Evolutionary conservation across 2,329 filamentous ascomycete species (phyloP).

Genomic region (Blumeria graminis): DNA sequence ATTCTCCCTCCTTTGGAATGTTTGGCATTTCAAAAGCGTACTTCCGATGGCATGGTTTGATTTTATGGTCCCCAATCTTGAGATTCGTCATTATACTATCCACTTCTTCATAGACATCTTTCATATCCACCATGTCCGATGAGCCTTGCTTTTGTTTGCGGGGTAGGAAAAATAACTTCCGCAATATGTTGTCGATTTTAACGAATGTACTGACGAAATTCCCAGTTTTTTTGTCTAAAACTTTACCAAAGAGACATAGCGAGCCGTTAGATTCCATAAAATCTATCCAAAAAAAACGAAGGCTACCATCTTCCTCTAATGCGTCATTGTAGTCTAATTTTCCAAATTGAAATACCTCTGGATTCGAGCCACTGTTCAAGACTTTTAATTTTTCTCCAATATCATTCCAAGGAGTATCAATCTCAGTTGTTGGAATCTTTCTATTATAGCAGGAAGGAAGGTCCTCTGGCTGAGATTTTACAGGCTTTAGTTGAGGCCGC

Average conservation of each 20-base stretch:
- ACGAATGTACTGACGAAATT: slow-evolving; percentile 78
- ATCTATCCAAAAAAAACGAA: slow-evolving; percentile 93
- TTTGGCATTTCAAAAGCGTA: slow-evolving; percentile 85
- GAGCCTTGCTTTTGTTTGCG: slow-evolving; percentile 49
- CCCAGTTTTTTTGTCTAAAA: slow-evolving; percentile 63
- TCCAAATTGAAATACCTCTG: slow-evolving; percentile 40
- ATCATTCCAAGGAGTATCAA: slow-evolving; percentile 75
- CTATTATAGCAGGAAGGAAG: slow-evolving; percentile 53
- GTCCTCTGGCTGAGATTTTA: slow-evolving; percentile 48
- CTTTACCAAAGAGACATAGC: slow-evolving; percentile 86
- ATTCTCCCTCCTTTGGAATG: slow-evolving; percentile 72
- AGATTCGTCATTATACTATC: slow-evolving; percentile 70
- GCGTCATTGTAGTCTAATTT: slow-evolving; percentile 68
- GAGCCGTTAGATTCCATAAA: slow-evolving; percentile 83
- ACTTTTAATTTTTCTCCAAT: slow-evolving; percentile 73
- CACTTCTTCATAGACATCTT: slow-evolving; percentile 74
- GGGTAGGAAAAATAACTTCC: slow-evolving; percentile 83
- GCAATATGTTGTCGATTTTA: slow-evolving; percentile 81
- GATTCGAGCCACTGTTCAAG: slow-evolving; percentile 45
- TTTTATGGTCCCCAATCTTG: slow-evolving; percentile 74
- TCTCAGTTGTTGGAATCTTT: slow-evolving; percentile 24
- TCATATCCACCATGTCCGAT: slow-evolving; percentile 59
- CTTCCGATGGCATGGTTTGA: slow-evolving; percentile 71
- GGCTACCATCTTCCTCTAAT: slow-evolving; percentile 78
- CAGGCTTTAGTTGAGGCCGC: slow-evolving; percentile 49